phyloP scores from a whole-genome alignment of 2,329 filamentous ascomycete species.

The Exophiala xenobiotica region DNA sequence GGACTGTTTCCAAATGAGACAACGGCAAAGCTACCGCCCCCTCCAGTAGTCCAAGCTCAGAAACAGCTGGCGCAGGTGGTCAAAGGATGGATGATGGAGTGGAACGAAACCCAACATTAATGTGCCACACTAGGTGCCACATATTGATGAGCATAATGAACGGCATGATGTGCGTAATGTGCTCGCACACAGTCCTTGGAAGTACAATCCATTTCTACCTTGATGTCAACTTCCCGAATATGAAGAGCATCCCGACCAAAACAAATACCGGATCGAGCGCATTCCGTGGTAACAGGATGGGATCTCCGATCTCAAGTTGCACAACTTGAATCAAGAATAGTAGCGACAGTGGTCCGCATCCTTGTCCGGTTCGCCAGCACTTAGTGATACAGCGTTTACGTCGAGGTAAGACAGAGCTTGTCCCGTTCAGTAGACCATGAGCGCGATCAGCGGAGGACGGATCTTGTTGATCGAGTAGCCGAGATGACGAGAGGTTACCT shows the following conservation, averaged over 20 bases:
- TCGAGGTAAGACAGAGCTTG: background rate
- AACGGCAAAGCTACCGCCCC: conserved; percentile 57
- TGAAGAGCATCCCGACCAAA: background rate
- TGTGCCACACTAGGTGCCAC: no score
- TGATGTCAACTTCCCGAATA: background rate
- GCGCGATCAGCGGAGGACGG: no score
- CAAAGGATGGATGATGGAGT: conserved; percentile 65
- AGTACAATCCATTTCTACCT: background rate
- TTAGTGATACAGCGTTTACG: background rate
- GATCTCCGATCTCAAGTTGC: background rate
- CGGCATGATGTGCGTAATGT: no score
- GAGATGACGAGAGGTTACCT: no score
- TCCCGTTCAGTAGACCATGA: no score
- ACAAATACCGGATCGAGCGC: background rate
- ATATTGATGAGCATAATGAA: no score
- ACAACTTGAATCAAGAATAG: background rate
- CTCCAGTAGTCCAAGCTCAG: conserved; percentile 55
- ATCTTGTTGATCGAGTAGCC: no score
- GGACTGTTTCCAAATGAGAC: conserved; percentile 58
- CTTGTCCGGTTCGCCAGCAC: background rate
- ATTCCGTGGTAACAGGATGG: background rate
- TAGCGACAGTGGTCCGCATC: background rate
- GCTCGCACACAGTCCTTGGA: background rate
- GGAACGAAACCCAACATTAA: no score
- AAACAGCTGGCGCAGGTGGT: conserved; percentile 61